These are phyloP conservation scores for Dinochytrium kinnereticum DNA, from an alignment of 371 early-diverging fungal species.

Conservation along the genomic window DNA sequence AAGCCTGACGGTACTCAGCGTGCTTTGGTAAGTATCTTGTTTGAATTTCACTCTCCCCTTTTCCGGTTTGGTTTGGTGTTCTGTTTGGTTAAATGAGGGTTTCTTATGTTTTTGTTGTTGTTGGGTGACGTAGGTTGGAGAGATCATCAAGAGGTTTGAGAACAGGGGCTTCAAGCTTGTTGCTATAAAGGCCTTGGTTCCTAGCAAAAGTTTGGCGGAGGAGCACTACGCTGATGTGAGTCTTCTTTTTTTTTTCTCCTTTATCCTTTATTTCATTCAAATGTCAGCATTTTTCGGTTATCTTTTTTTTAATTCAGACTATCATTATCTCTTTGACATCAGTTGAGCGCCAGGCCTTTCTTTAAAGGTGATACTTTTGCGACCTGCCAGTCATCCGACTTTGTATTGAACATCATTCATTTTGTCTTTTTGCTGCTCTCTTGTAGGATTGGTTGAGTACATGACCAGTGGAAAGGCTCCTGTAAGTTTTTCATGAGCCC, in stretches of 20 bases:
- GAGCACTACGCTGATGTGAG: conserved; percentile 56
- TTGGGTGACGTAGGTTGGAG: too few species aligned
- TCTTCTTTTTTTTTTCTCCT: neutral
- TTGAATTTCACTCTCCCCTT: too few species aligned
- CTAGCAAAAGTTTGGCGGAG: conserved; percentile 49
- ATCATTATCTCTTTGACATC: too few species aligned
- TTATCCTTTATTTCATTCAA: neutral
- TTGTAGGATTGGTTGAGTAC: conserved; percentile 54
- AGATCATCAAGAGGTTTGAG: conserved; percentile 22
- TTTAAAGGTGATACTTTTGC: too few species aligned
- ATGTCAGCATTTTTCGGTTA: too few species aligned
- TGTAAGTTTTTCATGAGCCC: conserved; percentile 33
- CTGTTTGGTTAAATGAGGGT: too few species aligned
- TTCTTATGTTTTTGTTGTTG: too few species aligned
- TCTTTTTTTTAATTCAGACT: too few species aligned
- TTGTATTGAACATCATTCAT: too few species aligned
- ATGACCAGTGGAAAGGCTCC: conserved; percentile 61
- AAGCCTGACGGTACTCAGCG: conserved; percentile 70
- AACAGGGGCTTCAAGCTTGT: conserved; percentile 56
- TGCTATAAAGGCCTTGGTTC: conserved; percentile 49
- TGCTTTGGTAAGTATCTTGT: conserved; percentile 71
- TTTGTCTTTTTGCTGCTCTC: too few species aligned
- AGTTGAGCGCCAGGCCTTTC: conserved; percentile 45
- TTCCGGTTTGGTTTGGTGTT: too few species aligned
- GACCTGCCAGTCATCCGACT: too few species aligned